These are phyloP conservation scores for Pontederia paniculata DNA, from an alignment of 176 grass and related monocot species.

Conservation along the genomic window DNA sequence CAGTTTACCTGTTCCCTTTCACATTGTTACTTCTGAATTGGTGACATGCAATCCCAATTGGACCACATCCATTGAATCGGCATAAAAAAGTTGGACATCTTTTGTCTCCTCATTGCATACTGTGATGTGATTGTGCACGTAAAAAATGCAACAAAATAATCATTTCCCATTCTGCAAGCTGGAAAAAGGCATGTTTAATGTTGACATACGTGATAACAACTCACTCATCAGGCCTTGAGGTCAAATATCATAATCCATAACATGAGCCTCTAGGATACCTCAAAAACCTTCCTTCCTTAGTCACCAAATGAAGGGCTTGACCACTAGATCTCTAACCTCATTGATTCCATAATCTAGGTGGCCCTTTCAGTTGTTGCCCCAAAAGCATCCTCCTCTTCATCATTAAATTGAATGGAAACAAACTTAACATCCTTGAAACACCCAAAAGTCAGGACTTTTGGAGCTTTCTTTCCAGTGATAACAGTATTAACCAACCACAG, in stretches of 20 bases:
- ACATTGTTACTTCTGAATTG: conserved; percentile 85
- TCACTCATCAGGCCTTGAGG: conserved; percentile 54
- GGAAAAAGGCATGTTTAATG: too few species aligned
- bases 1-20: conserved; percentile 67
- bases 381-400: conserved; percentile 48
- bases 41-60: conserved; percentile 41
- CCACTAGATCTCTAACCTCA: conserved; percentile 66
- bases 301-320: conserved; percentile 70
- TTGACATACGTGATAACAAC: conserved; percentile 82
- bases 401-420: conserved; percentile 53
- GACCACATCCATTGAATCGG: conserved; percentile 95
- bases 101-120: conserved; percentile 86
- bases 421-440: conserved; percentile 66
- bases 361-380: conserved; percentile 62
- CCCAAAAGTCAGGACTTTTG: conserved; percentile 45
- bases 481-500: conserved; percentile 69
- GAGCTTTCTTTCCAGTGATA: conserved; percentile 39
- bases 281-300: conserved; percentile 50
- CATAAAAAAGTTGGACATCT: conserved; percentile 88
- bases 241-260: conserved; percentile 77
- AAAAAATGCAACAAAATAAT: conserved; percentile 80
- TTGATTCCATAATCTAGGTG: conserved; percentile 66
- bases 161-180: conserved; percentile 83
- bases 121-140: conserved; percentile 84
- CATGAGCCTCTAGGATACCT: conserved; percentile 68